These are phyloP conservation scores for Pichia sp. DNA, from an alignment of 1,139 yeast genomes.

Conservation along the genomic window DNA sequence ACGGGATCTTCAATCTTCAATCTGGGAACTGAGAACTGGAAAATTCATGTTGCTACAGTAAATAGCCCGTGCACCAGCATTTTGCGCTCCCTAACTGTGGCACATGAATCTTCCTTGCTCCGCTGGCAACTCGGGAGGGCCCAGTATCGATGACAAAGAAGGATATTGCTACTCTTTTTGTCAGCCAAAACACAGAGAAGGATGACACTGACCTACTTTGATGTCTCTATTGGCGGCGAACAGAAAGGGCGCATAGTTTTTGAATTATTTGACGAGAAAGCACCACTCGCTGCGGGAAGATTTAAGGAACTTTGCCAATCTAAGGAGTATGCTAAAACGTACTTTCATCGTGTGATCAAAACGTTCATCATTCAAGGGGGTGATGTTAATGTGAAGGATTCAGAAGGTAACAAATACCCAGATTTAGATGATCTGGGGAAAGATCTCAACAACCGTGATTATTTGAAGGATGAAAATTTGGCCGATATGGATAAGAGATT, in stretches of 20 bases:
- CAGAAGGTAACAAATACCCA: conserved; percentile 24
- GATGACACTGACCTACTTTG: conserved; percentile 36
- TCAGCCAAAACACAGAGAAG: no score
- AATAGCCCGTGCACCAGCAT: no score
- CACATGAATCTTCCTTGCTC: no score
- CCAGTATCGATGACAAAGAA: no score
- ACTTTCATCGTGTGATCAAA: conserved; percentile 63
- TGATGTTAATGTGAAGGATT: conserved; percentile 39
- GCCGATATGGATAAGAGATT: conserved; percentile 38
- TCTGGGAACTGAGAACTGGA: no score
- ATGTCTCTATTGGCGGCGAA: conserved; percentile 42
- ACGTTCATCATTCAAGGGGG: conserved; percentile 83
- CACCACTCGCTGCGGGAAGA: conserved; percentile 55
- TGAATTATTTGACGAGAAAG: conserved; percentile 42
- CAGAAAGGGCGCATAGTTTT: conserved; percentile 58
- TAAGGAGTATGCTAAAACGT: conserved; percentile 36
- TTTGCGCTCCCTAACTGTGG: no score
- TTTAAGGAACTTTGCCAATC: conserved; percentile 42
- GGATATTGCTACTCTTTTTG: no score
- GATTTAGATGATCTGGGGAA: conserved; percentile 35
- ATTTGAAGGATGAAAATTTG: conserved; percentile 58
- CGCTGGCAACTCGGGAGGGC: no score
- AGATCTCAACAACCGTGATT: conserved; percentile 31
- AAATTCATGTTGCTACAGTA: no score
- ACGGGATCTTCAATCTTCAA: no score